Evolutionary conservation across 1,139 yeast species (phyloP).

Genomic region (Candida tetrigidarum): DNA sequence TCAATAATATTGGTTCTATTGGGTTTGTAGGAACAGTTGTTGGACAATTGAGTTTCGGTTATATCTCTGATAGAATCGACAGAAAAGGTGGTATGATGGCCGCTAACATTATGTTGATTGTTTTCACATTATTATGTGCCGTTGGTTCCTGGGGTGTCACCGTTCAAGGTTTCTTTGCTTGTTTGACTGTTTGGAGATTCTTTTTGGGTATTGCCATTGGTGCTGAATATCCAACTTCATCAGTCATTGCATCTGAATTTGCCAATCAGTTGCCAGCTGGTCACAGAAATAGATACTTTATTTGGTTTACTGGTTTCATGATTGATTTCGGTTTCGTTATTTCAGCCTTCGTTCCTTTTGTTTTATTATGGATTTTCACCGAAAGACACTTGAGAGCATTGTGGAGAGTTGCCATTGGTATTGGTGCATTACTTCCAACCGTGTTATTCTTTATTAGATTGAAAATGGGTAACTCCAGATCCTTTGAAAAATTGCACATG

Average conservation of each 20-base stretch:
- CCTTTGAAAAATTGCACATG: constrained; percentile 72
- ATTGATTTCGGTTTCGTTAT: constrained; percentile 88
- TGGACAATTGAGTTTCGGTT: constrained; percentile 84
- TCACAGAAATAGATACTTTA: constrained; percentile 83
- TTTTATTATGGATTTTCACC: constrained; percentile 80
- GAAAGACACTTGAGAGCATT: constrained; percentile 73
- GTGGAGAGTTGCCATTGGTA: constrained; percentile 88
- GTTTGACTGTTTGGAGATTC: constrained; percentile 82
- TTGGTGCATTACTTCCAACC: constrained; percentile 91
- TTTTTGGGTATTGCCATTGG: constrained; percentile 86
- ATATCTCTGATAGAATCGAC: constrained; percentile 74
- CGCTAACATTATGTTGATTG: constrained; percentile 70
- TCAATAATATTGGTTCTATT: constrained; percentile 78
- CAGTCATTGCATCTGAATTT: constrained; percentile 93
- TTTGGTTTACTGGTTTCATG: constrained; percentile 87
- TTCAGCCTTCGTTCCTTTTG: constrained; percentile 84
- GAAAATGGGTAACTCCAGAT: constrained; percentile 71
- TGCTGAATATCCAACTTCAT: constrained; percentile 92
- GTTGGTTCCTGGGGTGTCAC: constrained; percentile 84
- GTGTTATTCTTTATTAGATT: constrained; percentile 77
- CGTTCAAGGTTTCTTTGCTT: constrained; percentile 72
- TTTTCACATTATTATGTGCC: constrained; percentile 77
- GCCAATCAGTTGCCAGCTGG: constrained; percentile 78
- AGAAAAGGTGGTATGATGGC: constrained; percentile 81
- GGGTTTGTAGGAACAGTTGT: constrained; percentile 90